A percentile compares a stretch with the other conserved stretches of the same genome.
These are phyloP conservation scores for Aspergillus tamarii DNA, from an alignment of 2,329 filamentous ascomycete genomes.

Conservation along the genomic window DNA sequence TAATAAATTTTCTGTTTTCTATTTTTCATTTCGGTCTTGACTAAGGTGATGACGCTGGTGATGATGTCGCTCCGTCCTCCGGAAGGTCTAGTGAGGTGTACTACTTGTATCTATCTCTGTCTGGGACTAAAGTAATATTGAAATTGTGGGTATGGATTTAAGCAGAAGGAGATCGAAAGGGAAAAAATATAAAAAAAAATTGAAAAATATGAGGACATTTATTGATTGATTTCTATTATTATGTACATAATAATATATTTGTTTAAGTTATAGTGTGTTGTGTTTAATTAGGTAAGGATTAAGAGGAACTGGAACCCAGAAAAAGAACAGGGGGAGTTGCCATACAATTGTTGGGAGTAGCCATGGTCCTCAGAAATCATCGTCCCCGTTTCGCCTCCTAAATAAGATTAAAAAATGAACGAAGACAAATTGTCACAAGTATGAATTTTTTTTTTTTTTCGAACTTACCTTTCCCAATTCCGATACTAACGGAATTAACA, in stretches of 20 bases:
- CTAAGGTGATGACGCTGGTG: not conserved
- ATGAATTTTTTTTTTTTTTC: not conserved
- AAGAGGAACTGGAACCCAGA: not conserved
- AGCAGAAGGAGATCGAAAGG: not conserved
- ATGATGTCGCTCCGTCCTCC: not conserved
- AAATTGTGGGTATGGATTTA: conserved; percentile 1
- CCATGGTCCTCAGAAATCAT: not conserved
- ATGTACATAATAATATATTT: conserved; percentile 1
- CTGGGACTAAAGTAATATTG: not conserved
- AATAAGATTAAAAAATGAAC: conserved; percentile 9
- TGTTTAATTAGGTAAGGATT: conserved; percentile 8
- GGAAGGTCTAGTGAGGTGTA: not conserved
- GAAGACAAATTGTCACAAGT: not conserved
- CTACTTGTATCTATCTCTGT: not conserved
- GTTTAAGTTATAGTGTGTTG: conserved; percentile 1
- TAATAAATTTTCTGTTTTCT: not conserved
- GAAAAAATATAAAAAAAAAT: not conserved
- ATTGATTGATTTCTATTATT: conserved; percentile 9
- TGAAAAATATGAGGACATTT: not conserved
- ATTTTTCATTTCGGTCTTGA: not conserved
- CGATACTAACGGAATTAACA: not conserved
- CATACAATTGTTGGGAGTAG: not conserved
- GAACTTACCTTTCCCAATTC: conserved; percentile 2
- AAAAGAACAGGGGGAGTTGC: not conserved
- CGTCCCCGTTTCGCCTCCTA: conserved; percentile 7